Evolutionary conservation across 495 filamentous ascomycete genomes (phyloP).

Genomic region (Hyaloscypha variabilis): DNA sequence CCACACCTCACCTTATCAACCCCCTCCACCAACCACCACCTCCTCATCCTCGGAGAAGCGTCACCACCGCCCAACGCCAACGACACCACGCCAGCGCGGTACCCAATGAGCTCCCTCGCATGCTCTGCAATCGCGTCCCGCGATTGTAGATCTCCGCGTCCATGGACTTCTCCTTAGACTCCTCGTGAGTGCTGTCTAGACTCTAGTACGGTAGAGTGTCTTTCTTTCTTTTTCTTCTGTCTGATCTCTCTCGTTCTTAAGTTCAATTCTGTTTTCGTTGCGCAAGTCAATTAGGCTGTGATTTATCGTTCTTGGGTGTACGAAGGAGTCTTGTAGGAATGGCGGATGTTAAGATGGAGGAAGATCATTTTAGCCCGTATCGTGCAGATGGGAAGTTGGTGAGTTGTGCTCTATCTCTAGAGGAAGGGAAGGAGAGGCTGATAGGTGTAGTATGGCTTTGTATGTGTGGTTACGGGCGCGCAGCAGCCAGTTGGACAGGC

Average conservation of each 20-base stretch:
- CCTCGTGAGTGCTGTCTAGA: background rate
- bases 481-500: constrained; percentile 60
- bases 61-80: constrained; percentile 3
- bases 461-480: constrained; percentile 63
- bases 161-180: background rate
- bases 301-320: background rate
- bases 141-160: constrained; percentile 24
- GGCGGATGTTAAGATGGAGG: background rate
- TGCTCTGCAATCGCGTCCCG: background rate
- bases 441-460: constrained; percentile 55
- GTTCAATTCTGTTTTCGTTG: background rate
- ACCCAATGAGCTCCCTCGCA: constrained; percentile 8
- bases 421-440: background rate
- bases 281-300: background rate
- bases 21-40: background rate
- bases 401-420: constrained; percentile 24
- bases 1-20: background rate
- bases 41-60: constrained; percentile 14
- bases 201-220: constrained; percentile 2
- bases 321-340: background rate
- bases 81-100: background rate
- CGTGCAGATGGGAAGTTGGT: constrained; percentile 62
- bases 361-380: constrained; percentile 59
- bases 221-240: background rate
- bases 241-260: background rate